Evolutionary conservation across 495 filamentous ascomycete species (phyloP).

Genomic region (Aspergillus ellipticus): DNA sequence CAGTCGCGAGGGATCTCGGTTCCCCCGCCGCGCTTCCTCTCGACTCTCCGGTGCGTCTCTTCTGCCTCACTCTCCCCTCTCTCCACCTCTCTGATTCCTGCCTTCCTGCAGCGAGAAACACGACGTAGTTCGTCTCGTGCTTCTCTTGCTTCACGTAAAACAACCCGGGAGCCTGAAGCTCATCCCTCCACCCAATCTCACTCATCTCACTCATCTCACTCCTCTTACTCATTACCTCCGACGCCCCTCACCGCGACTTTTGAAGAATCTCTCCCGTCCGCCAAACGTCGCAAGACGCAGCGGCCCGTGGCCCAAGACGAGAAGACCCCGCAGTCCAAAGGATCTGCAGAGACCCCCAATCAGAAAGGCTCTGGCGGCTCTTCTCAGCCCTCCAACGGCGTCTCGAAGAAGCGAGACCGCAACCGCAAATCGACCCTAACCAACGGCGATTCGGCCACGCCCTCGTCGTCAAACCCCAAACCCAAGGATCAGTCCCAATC

Average conservation of each 20-base stretch:
- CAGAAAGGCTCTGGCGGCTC: neutral
- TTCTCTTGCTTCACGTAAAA: slow-evolving; percentile 13
- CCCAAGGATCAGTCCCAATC: slow-evolving; percentile 14
- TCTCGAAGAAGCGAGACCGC: slow-evolving; percentile 7
- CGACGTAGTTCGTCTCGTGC: slow-evolving; percentile 24
- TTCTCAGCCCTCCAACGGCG: slow-evolving; percentile 1
- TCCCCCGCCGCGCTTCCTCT: slow-evolving; percentile 16
- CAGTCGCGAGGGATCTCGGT: slow-evolving; percentile 18
- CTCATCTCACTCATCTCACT: slow-evolving; percentile 21
- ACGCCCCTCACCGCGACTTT: slow-evolving; percentile 23
- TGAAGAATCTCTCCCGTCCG: slow-evolving; percentile 22
- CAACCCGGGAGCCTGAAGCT: slow-evolving; percentile 16
- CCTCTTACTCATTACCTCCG: slow-evolving; percentile 23
- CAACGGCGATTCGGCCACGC: neutral
- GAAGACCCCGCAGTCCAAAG: slow-evolving; percentile 8
- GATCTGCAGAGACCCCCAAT: slow-evolving; percentile 2
- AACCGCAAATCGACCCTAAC: slow-evolving; percentile 2
- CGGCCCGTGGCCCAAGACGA: slow-evolving; percentile 14
- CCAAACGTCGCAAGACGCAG: slow-evolving; percentile 27
- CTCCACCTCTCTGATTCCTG: neutral
- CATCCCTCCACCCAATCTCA: slow-evolving; percentile 15
- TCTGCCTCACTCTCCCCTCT: slow-evolving; percentile 1
- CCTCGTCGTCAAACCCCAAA: neutral
- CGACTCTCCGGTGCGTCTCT: slow-evolving; percentile 17
- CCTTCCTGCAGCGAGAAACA: slow-evolving; percentile 4